Base-by-base conservation (phyloP, 345 rosid species). In the Boechera stricta region DNA sequence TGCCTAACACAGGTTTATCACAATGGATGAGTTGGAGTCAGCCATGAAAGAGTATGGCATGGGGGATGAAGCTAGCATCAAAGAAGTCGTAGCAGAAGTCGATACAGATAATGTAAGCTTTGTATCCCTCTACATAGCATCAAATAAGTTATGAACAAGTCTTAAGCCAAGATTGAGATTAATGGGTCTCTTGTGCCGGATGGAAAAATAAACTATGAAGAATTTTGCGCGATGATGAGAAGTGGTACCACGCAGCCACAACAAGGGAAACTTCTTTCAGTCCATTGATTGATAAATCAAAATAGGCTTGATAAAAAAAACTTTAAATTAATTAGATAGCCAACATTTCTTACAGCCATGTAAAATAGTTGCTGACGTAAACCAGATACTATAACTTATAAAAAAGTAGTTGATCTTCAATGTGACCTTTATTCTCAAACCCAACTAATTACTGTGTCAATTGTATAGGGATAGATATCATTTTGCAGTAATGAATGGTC, bases 31-130 rank as follows among this genome's bases (percentile, higher is more conserved):
- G 68, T 60, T 92, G 10, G 93, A 89, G 78, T 77, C 79, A 16
- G 97, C 98, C 2, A 90, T 94, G 96, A 85, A 86, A 75, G 95
- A 92, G 49, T 84, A 94, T 38, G 93, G 95, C 64, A 87, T 88
- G 82, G 91, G 93, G 15, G 93, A 90, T 82, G 94, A 86, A 77
- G 85, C 81, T 72, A 91, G 84, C 79, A 90, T 94, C 78, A 86
- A 75, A 80, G 91, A 88, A 75, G 82, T 92, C 58, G 89, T 94
- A 64, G 85, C 89, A 0, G 97, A 92, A 80, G 98, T 90, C 6
- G 97, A 94, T 76, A 81, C 92, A 33, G 97, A 94, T 78, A 85
- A 94, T 78, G 98, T 89, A 81, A 84, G 90, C 78, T 51, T 15
- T 38, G 13, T 5, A 59, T 61, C 24, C 41, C 10, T 28, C 7